Evolutionary conservation across 768 basidiomycete genomes (phyloP).

Genomic region (Tremella mesenterica): DNA sequence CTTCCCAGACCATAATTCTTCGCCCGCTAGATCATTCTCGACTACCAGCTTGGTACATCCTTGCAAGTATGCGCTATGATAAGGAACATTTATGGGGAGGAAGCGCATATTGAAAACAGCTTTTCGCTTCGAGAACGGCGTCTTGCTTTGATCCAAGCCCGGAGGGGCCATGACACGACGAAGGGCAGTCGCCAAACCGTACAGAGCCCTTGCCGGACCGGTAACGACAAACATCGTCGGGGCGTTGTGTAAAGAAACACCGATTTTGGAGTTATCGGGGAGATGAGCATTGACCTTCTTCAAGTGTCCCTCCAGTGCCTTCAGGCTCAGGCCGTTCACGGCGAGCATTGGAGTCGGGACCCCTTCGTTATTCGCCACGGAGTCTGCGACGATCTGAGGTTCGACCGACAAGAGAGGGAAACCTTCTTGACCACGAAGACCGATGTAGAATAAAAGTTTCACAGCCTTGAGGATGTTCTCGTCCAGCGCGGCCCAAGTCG

Average conservation of each 20-base stretch:
- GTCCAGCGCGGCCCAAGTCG: slow-evolving; percentile 63
- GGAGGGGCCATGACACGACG: slow-evolving; percentile 80
- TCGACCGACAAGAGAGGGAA: slow-evolving; percentile 89
- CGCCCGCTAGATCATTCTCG: slow-evolving; percentile 62
- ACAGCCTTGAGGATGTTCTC: slow-evolving; percentile 73
- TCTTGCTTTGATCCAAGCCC: slow-evolving; percentile 86
- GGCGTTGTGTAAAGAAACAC: slow-evolving; percentile 86
- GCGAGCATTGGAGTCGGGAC: slow-evolving; percentile 87
- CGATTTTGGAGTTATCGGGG: slow-evolving; percentile 64
- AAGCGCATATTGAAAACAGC: slow-evolving; percentile 87
- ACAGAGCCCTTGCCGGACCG: slow-evolving; percentile 81
- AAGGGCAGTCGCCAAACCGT: slow-evolving; percentile 82
- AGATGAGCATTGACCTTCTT: slow-evolving; percentile 80
- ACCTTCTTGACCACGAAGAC: slow-evolving; percentile 82
- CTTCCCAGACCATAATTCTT: slow-evolving; percentile 61
- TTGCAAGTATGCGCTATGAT: slow-evolving; percentile 78
- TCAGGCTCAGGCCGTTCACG: slow-evolving; percentile 64
- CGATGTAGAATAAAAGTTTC: slow-evolving; percentile 86
- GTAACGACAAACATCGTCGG: slow-evolving; percentile 85
- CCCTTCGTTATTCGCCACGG: slow-evolving; percentile 87
- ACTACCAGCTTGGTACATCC: slow-evolving; percentile 68
- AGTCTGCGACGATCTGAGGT: slow-evolving; percentile 74
- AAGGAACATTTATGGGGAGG: slow-evolving; percentile 90
- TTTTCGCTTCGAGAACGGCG: slow-evolving; percentile 86
- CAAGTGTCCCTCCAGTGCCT: slow-evolving; percentile 72